Base-by-base conservation (phyloP, 768 basidiomycete genomes). In the Rickenella mellea region DNA sequence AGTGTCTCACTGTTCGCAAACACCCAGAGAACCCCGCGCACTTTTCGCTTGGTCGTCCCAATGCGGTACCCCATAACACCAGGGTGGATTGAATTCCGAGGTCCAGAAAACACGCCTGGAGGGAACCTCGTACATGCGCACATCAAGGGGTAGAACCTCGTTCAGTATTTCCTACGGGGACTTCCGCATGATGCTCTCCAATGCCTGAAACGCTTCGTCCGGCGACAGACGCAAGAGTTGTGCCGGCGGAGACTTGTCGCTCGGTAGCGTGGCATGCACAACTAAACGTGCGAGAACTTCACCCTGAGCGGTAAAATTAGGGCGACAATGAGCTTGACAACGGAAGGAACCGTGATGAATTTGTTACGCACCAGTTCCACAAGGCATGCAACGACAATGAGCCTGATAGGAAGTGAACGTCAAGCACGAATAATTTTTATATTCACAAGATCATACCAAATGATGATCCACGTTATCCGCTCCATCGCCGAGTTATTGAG, bases 401-500 rank as follows among this genome's bases (percentile, higher is more conserved):
- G 68, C 86, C 88, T 91, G 44, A 51, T 50, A 41, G 55, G 24
- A n/a, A 59, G 46, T 27, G 47, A 47, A 37, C 50, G 58, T 47
- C 50, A 56, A 55, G 54, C 21, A 54, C 61, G 29, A 54, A 72
- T 60, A n/a, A n/a, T n/a, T 71, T 73, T 42, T 71, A 72, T 39
- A 67, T 57, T 22, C 67, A 65, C 67, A 61, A 68, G 21, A 42
- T 27, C 51, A 28, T 50, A 73, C 76, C 77, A 80, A 51, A 82
- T 82, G 35, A 82, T 70, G 47, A 81, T 77, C 78, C 78, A 78
- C 2, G 92, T 96, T 53, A 94, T 91, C 20, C 89, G 73, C 45
- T 86, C 83, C 84, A 92, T 93, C 9, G 86, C 87, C 37, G 72
- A 77, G 48, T 85, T 84, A 53, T 94, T 94, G 40, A 96, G 61